phyloP scores from a whole-genome alignment of 495 filamentous ascomycete genomes.

The Pyrenopolyporus hunteri region DNA sequence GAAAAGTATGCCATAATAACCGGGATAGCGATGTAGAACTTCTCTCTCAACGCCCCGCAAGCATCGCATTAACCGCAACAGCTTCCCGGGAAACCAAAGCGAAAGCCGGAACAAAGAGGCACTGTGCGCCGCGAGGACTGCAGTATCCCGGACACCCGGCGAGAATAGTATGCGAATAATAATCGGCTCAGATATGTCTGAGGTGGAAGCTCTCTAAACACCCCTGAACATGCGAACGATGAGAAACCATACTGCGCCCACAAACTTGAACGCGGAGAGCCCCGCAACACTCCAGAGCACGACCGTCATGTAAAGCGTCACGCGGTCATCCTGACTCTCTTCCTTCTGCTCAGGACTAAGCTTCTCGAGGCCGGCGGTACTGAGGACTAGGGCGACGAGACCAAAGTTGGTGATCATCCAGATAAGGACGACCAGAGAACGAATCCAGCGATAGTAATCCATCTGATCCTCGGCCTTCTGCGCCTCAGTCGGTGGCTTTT shows the following conservation, averaged over 20 bases:
- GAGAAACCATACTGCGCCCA: conserved; percentile 94
- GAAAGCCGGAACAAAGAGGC: background rate
- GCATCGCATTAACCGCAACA: background rate
- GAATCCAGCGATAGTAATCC: conserved; percentile 97
- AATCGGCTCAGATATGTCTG: background rate
- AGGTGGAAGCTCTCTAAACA: conserved; percentile 46
- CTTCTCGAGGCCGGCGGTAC: conserved; percentile 77
- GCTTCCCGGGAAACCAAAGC: background rate
- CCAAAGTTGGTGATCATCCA: conserved; percentile 98
- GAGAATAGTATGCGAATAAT: background rate
- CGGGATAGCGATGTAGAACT: conserved; percentile 5
- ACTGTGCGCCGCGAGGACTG: background rate
- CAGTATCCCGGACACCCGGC: conserved; percentile 2
- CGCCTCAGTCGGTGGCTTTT: conserved; percentile 63
- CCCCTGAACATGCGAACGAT: conserved; percentile 85
- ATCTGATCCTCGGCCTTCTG: conserved; percentile 80
- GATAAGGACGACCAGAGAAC: conserved; percentile 85
- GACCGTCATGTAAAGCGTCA: conserved; percentile 85
- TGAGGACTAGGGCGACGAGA: conserved; percentile 84
- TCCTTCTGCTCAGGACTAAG: conserved; percentile 57
- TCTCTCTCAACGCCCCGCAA: background rate
- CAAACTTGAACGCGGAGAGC: conserved; percentile 84
- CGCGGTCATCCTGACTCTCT: conserved; percentile 51
- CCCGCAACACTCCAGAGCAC: conserved; percentile 93
- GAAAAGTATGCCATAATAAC: background rate